Evolutionary conservation across 2,329 filamentous ascomycete genomes (phyloP).

Genomic region (Nemania serpens): DNA sequence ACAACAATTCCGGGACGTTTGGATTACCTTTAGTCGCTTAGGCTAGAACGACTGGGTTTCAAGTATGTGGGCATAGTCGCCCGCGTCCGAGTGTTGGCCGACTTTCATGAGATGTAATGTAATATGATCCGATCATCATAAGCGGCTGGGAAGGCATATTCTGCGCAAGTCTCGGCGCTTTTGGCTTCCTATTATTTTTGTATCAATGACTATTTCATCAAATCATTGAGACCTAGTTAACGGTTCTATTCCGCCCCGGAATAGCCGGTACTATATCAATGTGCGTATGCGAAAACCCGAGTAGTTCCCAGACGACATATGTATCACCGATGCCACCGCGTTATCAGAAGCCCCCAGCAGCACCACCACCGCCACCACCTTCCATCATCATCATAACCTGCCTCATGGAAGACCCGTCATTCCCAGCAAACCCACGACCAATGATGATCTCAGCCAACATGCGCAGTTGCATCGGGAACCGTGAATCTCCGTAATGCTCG

Average conservation of each 20-base stretch:
- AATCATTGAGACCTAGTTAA: background rate
- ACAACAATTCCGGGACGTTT: too few species aligned
- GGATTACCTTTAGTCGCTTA: too few species aligned
- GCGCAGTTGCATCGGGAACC: slow-evolving; percentile 55
- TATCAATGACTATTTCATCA: background rate
- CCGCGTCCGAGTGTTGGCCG: too few species aligned
- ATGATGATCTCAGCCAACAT: slow-evolving; percentile 52
- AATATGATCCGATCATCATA: too few species aligned
- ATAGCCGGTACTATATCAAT: background rate
- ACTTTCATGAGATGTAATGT: too few species aligned
- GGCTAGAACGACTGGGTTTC: too few species aligned
- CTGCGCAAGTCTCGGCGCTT: background rate
- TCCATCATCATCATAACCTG: slow-evolving; percentile 31
- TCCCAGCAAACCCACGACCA: slow-evolving; percentile 39
- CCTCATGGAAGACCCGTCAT: slow-evolving; percentile 30
- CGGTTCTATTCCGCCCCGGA: background rate
- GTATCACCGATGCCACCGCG: background rate
- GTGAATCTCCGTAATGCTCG: slow-evolving; percentile 49
- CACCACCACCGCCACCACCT: background rate
- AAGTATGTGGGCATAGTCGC: too few species aligned
- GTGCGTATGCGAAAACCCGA: background rate
- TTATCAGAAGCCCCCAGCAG: too few species aligned
- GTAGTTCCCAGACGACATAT: slow-evolving; percentile 1
- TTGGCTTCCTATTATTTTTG: background rate
- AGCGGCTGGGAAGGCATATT: too few species aligned